Percentiles rank a stretch among this genome's conserved stretches.
Evolutionary conservation across 345 rosid genomes (phyloP).

Genomic region (Cardamine chenopodiifolia): DNA sequence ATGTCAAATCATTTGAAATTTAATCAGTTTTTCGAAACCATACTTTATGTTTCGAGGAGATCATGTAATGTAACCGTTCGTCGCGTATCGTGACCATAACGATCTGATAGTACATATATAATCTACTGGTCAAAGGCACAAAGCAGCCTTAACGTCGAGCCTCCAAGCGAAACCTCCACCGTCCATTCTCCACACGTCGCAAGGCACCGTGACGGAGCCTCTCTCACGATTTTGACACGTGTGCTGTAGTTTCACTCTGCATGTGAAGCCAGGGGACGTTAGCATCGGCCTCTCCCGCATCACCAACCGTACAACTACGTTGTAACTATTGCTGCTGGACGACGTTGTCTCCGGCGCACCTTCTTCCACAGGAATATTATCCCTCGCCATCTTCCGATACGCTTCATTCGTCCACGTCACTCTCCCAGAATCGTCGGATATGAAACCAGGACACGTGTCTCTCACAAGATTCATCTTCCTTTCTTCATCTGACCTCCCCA

Average conservation of each 20-base stretch:
- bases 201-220: slow-evolving; percentile 64
- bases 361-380: slow-evolving; percentile 35
- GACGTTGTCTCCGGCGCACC: slow-evolving; percentile 23
- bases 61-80: slow-evolving; percentile 4
- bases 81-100: not conserved
- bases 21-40: not conserved
- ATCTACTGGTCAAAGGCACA: slow-evolving; percentile 44
- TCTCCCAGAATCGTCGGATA: slow-evolving; percentile 64
- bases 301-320: slow-evolving; percentile 60
- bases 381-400: slow-evolving; percentile 60
- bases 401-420: slow-evolving; percentile 81
- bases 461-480: slow-evolving; percentile 53
- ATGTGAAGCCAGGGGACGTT: slow-evolving; percentile 59
- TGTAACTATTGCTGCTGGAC: slow-evolving; percentile 16
- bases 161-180: slow-evolving; percentile 86
- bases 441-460: slow-evolving; percentile 86
- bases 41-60: not conserved
- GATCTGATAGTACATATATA: not conserved
- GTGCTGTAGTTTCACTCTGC: slow-evolving; percentile 70
- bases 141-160: slow-evolving; percentile 81
- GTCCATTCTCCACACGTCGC: slow-evolving; percentile 86
- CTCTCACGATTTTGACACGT: slow-evolving; percentile 51
- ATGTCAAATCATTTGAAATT: not conserved
- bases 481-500: slow-evolving; percentile 66
- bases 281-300: slow-evolving; percentile 51